A percentile compares a stretch with the other conserved stretches of the same genome.
phyloP scores from a whole-genome alignment of 2,329 filamentous ascomycete genomes.

The Diaporthe citri region DNA sequence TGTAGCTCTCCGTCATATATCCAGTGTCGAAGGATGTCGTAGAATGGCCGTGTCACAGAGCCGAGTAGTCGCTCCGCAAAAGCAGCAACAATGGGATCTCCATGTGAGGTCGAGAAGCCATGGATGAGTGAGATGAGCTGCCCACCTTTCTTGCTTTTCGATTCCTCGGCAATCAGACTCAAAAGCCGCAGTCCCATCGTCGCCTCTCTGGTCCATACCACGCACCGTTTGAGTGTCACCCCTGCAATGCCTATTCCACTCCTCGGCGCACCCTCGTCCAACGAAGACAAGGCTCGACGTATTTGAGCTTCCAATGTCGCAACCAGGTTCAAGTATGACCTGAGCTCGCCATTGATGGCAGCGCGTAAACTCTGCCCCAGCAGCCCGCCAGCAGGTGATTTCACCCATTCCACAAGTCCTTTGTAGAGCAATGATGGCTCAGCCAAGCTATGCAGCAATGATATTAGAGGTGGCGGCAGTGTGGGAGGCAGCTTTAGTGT shows the following conservation, averaged over 20 bases:
- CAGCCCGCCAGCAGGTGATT: slow-evolving; percentile 84
- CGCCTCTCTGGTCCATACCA: slow-evolving; percentile 97
- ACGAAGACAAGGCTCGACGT: slow-evolving; percentile 79
- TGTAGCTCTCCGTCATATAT: slow-evolving; percentile 98
- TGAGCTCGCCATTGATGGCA: slow-evolving; percentile 85
- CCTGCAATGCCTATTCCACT: slow-evolving; percentile 85
- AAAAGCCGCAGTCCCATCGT: slow-evolving; percentile 95
- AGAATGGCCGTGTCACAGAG: slow-evolving; percentile 93
- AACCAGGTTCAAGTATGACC: slow-evolving; percentile 90
- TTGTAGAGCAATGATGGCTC: slow-evolving; percentile 95
- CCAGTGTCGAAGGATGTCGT: slow-evolving; percentile 95
- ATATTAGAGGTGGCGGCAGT: slow-evolving; percentile 86
- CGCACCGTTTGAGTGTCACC: slow-evolving; percentile 93
- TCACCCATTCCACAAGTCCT: slow-evolving; percentile 83
- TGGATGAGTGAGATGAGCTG: slow-evolving; percentile 95
- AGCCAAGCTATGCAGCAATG: slow-evolving; percentile 87
- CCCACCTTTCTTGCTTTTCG: slow-evolving; percentile 84
- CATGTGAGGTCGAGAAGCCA: slow-evolving; percentile 91
- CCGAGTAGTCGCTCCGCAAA: slow-evolving; percentile 91
- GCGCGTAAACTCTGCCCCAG: slow-evolving; percentile 92
- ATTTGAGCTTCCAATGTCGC: slow-evolving; percentile 95
- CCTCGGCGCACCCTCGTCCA: slow-evolving; percentile 77
- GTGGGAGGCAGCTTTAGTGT: slow-evolving; percentile 82
- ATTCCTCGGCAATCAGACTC: slow-evolving; percentile 94
- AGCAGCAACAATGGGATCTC: slow-evolving; percentile 91